phyloP scores from a whole-genome alignment of 2,329 filamentous ascomycete species.

The Fusarium multiceps region DNA sequence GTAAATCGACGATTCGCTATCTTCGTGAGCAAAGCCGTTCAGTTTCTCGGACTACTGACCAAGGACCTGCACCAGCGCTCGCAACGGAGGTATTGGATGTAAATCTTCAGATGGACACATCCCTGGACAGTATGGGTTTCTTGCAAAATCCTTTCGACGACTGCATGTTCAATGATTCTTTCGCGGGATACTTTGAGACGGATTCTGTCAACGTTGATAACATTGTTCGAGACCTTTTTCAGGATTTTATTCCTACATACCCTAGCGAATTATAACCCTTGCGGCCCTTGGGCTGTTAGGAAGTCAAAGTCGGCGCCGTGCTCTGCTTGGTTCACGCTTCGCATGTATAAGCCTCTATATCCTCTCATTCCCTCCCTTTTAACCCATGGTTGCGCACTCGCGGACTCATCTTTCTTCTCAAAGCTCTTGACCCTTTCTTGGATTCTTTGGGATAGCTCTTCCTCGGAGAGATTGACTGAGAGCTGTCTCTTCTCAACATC shows the following conservation, averaged over 20 bases:
- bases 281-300: slow-evolving; percentile 59
- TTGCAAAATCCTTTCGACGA: slow-evolving; percentile 43
- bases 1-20: slow-evolving; percentile 47
- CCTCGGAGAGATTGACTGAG: slow-evolving; percentile 70
- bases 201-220: slow-evolving; percentile 49
- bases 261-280: background rate
- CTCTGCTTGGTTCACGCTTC: slow-evolving; percentile 69
- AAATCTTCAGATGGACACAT: background rate
- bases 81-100: slow-evolving; percentile 7
- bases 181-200: slow-evolving; percentile 47
- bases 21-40: slow-evolving; percentile 31
- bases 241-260: slow-evolving; percentile 51
- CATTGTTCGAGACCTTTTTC: slow-evolving; percentile 51
- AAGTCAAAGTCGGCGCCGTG: slow-evolving; percentile 72
- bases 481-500: slow-evolving; percentile 75
- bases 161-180: slow-evolving; percentile 40
- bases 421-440: slow-evolving; percentile 66
- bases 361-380: slow-evolving; percentile 54
- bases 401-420: slow-evolving; percentile 42
- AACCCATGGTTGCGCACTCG: slow-evolving; percentile 17
- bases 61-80: background rate
- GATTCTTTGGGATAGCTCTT: slow-evolving; percentile 73
- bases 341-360: slow-evolving; percentile 69
- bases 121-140: slow-evolving; percentile 6
- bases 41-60: background rate